Evolutionary conservation across 2,329 filamentous ascomycete genomes (phyloP).

Genomic region (Monilinia aucupariae): DNA sequence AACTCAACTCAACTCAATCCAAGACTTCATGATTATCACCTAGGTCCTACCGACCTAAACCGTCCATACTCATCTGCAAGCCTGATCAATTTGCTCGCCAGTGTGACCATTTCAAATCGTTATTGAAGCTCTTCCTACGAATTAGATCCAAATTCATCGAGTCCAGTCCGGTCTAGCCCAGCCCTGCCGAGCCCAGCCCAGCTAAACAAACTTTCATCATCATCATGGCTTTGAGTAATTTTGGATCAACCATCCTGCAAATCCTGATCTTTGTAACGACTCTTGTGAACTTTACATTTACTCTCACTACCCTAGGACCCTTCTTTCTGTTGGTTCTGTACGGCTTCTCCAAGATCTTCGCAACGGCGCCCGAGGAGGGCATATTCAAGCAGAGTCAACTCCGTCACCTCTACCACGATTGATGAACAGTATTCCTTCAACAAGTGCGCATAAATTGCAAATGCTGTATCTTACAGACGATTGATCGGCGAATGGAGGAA

Average conservation of each 20-base stretch:
- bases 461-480: neutral
- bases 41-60: too few relatives aligned
- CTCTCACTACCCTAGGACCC: slow-evolving; percentile 46
- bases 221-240: slow-evolving; percentile 47
- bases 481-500: neutral
- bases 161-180: too few relatives aligned
- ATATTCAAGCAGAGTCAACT: slow-evolving; percentile 37
- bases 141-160: too few relatives aligned
- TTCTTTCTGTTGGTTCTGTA: slow-evolving; percentile 44
- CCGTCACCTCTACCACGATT: slow-evolving; percentile 31
- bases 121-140: too few relatives aligned
- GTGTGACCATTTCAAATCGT: too few relatives aligned
- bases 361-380: slow-evolving; percentile 43
- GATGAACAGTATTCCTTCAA: slow-evolving; percentile 31
- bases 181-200: too few relatives aligned
- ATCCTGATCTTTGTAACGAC: slow-evolving; percentile 50
- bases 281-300: slow-evolving; percentile 48
- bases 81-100: too few relatives aligned
- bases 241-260: slow-evolving; percentile 48
- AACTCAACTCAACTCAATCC: too few relatives aligned
- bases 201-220: too few relatives aligned
- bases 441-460: slow-evolving; percentile 35
- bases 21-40: too few relatives aligned
- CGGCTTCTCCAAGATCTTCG: slow-evolving; percentile 45
- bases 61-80: too few relatives aligned